Conservation (phyloP, 2,329 filamentous ascomycete genomes). For the Calonectria pseudoreteaudii region DNA sequence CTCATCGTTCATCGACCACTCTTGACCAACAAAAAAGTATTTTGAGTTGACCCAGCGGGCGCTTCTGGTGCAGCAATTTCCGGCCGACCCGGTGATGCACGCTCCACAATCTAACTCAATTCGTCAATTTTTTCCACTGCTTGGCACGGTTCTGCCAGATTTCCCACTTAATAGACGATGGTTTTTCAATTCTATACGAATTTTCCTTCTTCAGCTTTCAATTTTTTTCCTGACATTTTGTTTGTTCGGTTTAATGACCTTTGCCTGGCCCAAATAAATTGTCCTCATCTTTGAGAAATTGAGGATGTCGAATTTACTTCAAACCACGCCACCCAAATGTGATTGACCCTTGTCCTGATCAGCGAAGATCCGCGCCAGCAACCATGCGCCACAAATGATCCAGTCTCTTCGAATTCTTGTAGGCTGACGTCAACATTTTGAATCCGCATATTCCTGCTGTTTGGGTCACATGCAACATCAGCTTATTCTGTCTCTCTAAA, state of each 20-base stretch:
- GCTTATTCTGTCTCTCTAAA: too few species aligned
- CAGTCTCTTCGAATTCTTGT: not conserved
- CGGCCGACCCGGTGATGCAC: not conserved
- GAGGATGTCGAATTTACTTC: not conserved
- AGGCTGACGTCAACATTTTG: not conserved
- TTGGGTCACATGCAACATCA: not conserved
- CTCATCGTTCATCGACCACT: not conserved
- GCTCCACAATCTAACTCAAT: not conserved
- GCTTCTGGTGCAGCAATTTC: not conserved
- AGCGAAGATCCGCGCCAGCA: not conserved
- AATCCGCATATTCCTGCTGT: not conserved
- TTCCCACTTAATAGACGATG: too few species aligned
- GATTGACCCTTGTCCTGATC: not conserved
- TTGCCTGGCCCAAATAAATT: not conserved
- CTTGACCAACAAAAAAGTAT: too few species aligned
- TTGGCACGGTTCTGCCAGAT: not conserved
- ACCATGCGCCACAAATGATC: not conserved
- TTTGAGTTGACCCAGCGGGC: not conserved
- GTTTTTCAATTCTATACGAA: not conserved
- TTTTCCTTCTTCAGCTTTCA: not conserved
- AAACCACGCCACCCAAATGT: not conserved
- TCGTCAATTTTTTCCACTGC: not conserved
- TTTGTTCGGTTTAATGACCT: not conserved
- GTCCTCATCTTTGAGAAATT: not conserved
- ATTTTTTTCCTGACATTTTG: not conserved